Conservation (phyloP, 495 filamentous ascomycete species). For the Daldinia grandis region DNA sequence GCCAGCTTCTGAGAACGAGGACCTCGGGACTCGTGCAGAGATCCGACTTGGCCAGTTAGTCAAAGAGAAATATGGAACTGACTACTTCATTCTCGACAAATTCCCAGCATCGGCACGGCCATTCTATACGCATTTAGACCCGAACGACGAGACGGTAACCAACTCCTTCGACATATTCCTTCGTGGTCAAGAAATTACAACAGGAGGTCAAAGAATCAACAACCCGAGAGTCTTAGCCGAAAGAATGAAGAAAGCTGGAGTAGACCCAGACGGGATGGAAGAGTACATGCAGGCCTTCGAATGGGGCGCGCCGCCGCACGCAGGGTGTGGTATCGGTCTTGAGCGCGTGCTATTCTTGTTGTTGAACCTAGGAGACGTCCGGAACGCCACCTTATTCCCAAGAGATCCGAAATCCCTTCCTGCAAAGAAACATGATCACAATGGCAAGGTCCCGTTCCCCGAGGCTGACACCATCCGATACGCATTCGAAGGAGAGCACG, state of each 20-base stretch:
- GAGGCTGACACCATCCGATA: constrained; percentile 77
- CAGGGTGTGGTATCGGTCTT: constrained; percentile 87
- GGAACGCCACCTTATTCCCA: constrained; percentile 82
- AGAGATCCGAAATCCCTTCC: constrained; percentile 85
- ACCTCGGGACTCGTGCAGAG: constrained; percentile 85
- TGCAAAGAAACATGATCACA: constrained; percentile 51
- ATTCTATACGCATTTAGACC: constrained; percentile 94
- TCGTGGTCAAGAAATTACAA: constrained; percentile 91
- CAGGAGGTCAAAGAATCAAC: constrained; percentile 92
- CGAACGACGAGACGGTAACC: constrained; percentile 73
- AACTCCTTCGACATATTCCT: constrained; percentile 98
- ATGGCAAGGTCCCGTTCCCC: constrained; percentile 72
- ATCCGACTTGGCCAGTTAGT: constrained; percentile 84
- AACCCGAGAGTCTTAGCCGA: constrained; percentile 75
- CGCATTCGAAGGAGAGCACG: constrained; percentile 53
- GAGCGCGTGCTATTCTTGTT: constrained; percentile 88
- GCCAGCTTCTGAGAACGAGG: constrained; percentile 71
- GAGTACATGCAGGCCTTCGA: constrained; percentile 91
- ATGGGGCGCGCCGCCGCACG: constrained; percentile 88
- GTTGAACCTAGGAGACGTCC: constrained; percentile 85
- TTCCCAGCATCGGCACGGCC: constrained; percentile 85
- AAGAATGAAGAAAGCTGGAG: constrained; percentile 76
- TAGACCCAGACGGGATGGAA: constrained; percentile 78
- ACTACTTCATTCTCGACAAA: constrained; percentile 96
- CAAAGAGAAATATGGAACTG: constrained; percentile 84